These are phyloP conservation scores for Mrakia hoshinonis DNA, from an alignment of 768 basidiomycete genomes.

Conservation along the genomic window DNA sequence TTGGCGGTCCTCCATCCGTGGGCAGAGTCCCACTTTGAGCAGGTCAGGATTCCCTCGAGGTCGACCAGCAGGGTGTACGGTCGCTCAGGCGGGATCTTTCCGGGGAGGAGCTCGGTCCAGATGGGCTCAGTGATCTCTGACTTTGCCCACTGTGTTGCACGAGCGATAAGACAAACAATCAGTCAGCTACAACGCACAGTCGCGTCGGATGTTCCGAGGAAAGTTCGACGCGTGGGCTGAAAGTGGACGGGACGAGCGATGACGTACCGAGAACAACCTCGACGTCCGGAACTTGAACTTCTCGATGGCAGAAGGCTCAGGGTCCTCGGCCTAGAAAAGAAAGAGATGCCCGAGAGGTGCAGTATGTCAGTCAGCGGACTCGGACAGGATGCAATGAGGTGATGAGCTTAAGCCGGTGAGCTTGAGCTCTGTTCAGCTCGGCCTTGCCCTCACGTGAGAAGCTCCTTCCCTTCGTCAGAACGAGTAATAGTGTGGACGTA, in stretches of 20 bases:
- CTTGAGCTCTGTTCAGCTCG: neutral
- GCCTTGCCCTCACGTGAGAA: neutral
- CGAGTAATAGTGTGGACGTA: too few relatives aligned
- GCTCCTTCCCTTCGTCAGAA: neutral
- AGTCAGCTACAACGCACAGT: neutral
- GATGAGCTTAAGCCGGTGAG: slow-evolving; percentile 1
- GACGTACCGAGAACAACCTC: slow-evolving; percentile 31
- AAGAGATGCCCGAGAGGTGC: too few relatives aligned
- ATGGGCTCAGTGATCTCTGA: slow-evolving; percentile 56
- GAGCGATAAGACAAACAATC: neutral
- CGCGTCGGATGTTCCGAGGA: too few relatives aligned
- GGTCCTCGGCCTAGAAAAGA: slow-evolving; percentile 1
- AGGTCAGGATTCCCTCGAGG: slow-evolving; percentile 81
- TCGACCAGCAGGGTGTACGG: slow-evolving; percentile 88
- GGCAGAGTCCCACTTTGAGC: slow-evolving; percentile 94
- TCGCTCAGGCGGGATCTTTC: slow-evolving; percentile 69
- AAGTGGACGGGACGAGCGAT: neutral
- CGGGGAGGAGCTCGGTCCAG: slow-evolving; percentile 85
- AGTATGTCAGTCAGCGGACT: neutral
- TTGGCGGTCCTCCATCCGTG: slow-evolving; percentile 97
- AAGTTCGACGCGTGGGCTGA: too few relatives aligned
- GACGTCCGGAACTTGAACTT: slow-evolving; percentile 12
- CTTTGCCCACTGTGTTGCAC: slow-evolving; percentile 80
- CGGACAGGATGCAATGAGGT: neutral
- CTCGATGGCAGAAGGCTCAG: neutral